Percentiles rank a stretch among this genome's conserved stretches.
These are phyloP conservation scores for Galerina sulciceps DNA, from an alignment of 768 basidiomycete species.

Conservation along the genomic window DNA sequence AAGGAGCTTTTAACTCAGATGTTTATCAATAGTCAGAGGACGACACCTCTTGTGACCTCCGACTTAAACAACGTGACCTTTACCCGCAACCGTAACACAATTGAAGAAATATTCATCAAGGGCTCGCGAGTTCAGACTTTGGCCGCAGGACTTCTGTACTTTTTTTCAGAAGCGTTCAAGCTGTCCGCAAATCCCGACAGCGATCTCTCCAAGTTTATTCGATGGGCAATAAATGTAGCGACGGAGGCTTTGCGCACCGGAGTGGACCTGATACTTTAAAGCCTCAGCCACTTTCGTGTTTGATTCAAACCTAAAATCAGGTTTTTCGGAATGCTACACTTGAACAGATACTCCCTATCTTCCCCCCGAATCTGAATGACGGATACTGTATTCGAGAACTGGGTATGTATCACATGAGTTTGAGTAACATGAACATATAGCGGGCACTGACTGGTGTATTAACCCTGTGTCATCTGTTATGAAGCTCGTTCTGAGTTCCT, in stretches of 20 bases:
- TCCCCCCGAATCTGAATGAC: conserved; percentile 80
- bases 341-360: conserved; percentile 68
- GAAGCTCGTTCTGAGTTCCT: conserved; percentile 66
- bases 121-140: conserved; percentile 66
- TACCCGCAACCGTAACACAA: conserved; percentile 55
- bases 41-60: conserved; percentile 62
- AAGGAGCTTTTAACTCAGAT: conserved; percentile 69
- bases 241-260: conserved; percentile 71
- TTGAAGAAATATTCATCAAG: conserved; percentile 85
- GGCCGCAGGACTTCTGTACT: conserved; percentile 77
- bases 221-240: conserved; percentile 72
- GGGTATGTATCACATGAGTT: not conserved
- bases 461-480: conserved; percentile 50
- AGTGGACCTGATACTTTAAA: conserved; percentile 61
- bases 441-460: conserved; percentile 61
- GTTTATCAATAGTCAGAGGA: conserved; percentile 75
- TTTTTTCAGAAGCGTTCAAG: conserved; percentile 53
- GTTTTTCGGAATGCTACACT: conserved; percentile 71
- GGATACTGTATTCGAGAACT: conserved; percentile 78
- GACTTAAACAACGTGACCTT: conserved; percentile 38
- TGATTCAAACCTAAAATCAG: not conserved
- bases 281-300: conserved; percentile 31
- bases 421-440: not conserved
- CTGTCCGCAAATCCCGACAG: conserved; percentile 33
- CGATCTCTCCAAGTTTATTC: conserved; percentile 46